Percentiles rank a stretch among this genome's conserved stretches.
phyloP scores from a whole-genome alignment of 805 yeast genomes.

The Starmerella bombicola region DNA sequence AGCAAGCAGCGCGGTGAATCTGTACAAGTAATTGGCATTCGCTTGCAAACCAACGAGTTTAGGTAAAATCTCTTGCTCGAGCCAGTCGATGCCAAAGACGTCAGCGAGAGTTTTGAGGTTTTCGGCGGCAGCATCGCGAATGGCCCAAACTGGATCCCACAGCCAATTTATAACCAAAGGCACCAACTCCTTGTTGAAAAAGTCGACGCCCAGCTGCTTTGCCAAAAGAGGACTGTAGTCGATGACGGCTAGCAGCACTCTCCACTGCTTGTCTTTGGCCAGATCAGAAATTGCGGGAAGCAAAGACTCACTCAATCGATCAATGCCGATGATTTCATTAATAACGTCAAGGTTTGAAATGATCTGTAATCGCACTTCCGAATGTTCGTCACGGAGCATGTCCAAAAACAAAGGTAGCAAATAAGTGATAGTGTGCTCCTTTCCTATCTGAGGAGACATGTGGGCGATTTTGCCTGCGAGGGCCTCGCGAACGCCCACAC shows the following conservation, averaged over 20 bases:
- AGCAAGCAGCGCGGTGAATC: constrained; percentile 83
- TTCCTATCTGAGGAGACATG: constrained; percentile 73
- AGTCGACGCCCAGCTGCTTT: constrained; percentile 82
- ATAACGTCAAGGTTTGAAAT: constrained; percentile 85
- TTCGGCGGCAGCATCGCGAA: constrained; percentile 88
- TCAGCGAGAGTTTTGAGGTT: constrained; percentile 68
- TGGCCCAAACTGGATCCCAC: constrained; percentile 94
- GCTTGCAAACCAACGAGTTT: constrained; percentile 52
- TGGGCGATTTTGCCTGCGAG: constrained; percentile 80
- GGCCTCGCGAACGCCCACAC: constrained; percentile 87
- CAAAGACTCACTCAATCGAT: constrained; percentile 67
- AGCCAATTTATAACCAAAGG: constrained; percentile 92
- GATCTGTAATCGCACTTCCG: constrained; percentile 89
- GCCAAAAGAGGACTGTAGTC: constrained; percentile 93
- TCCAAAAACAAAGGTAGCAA: constrained; percentile 77
- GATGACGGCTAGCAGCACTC: constrained; percentile 91
- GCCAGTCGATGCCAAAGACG: constrained; percentile 91
- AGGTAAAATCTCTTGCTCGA: constrained; percentile 66
- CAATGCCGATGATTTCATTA: constrained; percentile 89
- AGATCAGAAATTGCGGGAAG: constrained; percentile 92
- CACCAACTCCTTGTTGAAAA: constrained; percentile 84
- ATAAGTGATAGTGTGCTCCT: constrained; percentile 68
- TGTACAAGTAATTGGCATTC: constrained; percentile 63
- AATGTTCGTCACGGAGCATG: constrained; percentile 93
- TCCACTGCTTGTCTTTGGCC: constrained; percentile 95